Conservation (phyloP, 176 grass and related monocot genomes). For the Musa acuminata region DNA sequence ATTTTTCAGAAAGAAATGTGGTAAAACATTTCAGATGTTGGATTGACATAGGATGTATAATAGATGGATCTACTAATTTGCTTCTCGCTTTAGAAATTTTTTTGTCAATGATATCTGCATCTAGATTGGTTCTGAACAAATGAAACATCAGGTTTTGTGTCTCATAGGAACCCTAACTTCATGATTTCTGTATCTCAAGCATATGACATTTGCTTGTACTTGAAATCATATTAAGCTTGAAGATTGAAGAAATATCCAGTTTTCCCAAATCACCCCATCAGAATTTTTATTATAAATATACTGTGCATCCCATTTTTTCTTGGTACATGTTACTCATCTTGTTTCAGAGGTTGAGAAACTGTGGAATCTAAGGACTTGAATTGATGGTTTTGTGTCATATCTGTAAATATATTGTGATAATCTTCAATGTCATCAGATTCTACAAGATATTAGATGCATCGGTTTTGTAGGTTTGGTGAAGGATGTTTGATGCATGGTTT, state of each 20-base stretch:
- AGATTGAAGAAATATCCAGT: neutral
- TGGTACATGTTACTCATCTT: neutral
- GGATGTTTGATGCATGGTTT: too few relatives aligned
- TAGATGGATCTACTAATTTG: neutral
- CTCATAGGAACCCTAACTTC: neutral
- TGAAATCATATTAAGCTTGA: neutral
- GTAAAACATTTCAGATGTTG: neutral
- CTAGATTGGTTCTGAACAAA: neutral
- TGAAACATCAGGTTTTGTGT: neutral
- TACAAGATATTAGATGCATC: too few relatives aligned
- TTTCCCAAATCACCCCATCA: neutral
- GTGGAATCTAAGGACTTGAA: too few relatives aligned
- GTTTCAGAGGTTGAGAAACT: too few relatives aligned
- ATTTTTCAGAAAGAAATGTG: neutral
- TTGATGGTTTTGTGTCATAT: too few relatives aligned
- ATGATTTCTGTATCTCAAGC: neutral
- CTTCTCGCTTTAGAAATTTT: neutral
- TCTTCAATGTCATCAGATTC: too few relatives aligned
- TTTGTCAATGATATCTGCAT: too few relatives aligned
- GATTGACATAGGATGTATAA: neutral
- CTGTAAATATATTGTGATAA: too few relatives aligned
- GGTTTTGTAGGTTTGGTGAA: too few relatives aligned
- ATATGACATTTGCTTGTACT: neutral
- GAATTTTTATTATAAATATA: neutral
- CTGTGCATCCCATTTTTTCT: neutral